phyloP scores from a whole-genome alignment of 2,329 filamentous ascomycete species.

The Fusarium pininemorale region DNA sequence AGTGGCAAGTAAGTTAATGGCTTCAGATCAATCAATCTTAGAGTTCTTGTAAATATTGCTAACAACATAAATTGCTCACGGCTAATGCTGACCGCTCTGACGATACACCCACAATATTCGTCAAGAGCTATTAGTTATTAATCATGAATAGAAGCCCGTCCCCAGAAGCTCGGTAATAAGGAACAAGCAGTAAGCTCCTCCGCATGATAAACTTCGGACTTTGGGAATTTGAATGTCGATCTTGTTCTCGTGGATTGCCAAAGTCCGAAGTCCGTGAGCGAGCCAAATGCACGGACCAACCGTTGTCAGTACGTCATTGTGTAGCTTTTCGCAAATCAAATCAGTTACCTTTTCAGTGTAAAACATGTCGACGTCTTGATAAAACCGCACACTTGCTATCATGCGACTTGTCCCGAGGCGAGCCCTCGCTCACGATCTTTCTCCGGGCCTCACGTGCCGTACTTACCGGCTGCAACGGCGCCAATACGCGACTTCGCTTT shows the following conservation, averaged over 20 bases:
- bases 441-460: constrained; percentile 41
- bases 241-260: constrained; percentile 4
- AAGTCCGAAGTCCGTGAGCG: constrained; percentile 28
- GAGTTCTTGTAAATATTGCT: background rate
- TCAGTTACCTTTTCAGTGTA: constrained; percentile 6
- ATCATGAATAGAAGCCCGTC: background rate
- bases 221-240: constrained; percentile 6
- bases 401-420: constrained; percentile 42
- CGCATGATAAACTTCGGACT: constrained; percentile 6
- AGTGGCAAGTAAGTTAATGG: too few relatives aligned
- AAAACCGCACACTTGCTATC: constrained; percentile 22
- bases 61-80: background rate
- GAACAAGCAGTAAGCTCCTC: background rate
- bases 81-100: background rate
- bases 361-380: constrained; percentile 2
- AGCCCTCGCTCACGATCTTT: constrained; percentile 23
- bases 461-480: constrained; percentile 47
- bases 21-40: too few relatives aligned
- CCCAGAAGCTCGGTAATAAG: constrained; percentile 6
- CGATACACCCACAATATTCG: background rate
- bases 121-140: background rate
- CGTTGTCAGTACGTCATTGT: constrained; percentile 33
- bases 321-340: constrained; percentile 35
- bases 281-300: constrained; percentile 29
- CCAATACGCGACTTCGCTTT: constrained; percentile 43